These are phyloP conservation scores for Elsinoe batatas DNA, from an alignment of 2,329 filamentous ascomycete genomes.

Conservation along the genomic window DNA sequence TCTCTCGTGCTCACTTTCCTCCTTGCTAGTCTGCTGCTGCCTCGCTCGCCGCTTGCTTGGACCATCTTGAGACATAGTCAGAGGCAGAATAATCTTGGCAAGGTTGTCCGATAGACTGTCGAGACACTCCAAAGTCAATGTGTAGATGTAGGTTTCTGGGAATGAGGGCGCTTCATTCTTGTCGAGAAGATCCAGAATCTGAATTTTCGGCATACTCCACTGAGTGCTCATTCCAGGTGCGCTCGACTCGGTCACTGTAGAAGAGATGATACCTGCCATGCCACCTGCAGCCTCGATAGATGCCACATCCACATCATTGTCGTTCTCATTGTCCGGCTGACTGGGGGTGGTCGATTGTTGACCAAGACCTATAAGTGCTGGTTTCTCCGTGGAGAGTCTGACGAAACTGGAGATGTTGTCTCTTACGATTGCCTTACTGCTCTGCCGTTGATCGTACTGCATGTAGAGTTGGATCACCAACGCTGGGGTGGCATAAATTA, in stretches of 20 bases:
- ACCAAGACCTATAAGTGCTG: slow-evolving; percentile 75
- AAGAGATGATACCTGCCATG: slow-evolving; percentile 75
- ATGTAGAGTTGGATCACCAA: slow-evolving; percentile 71
- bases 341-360: slow-evolving; percentile 78
- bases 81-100: slow-evolving; percentile 82
- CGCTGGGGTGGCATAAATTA: slow-evolving; percentile 70
- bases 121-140: slow-evolving; percentile 77
- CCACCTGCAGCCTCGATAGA: slow-evolving; percentile 73
- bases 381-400: slow-evolving; percentile 85
- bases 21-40: slow-evolving; percentile 20
- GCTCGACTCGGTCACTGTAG: slow-evolving; percentile 56
- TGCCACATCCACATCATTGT: slow-evolving; percentile 64
- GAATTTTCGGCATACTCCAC: slow-evolving; percentile 79
- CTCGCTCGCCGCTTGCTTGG: slow-evolving; percentile 34
- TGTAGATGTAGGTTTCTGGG: slow-evolving; percentile 91
- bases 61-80: slow-evolving; percentile 71
- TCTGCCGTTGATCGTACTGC: slow-evolving; percentile 64
- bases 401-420: slow-evolving; percentile 82
- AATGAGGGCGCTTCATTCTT: slow-evolving; percentile 74
- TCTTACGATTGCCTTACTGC: slow-evolving; percentile 65
- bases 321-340: slow-evolving; percentile 46
- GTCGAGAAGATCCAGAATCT: slow-evolving; percentile 89
- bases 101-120: slow-evolving; percentile 84
- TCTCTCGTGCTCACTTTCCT: slow-evolving; percentile 38
- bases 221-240: slow-evolving; percentile 73